These are phyloP conservation scores for Zymoseptoria ardabiliae DNA, from an alignment of 2,329 filamentous ascomycete species.

Conservation along the genomic window DNA sequence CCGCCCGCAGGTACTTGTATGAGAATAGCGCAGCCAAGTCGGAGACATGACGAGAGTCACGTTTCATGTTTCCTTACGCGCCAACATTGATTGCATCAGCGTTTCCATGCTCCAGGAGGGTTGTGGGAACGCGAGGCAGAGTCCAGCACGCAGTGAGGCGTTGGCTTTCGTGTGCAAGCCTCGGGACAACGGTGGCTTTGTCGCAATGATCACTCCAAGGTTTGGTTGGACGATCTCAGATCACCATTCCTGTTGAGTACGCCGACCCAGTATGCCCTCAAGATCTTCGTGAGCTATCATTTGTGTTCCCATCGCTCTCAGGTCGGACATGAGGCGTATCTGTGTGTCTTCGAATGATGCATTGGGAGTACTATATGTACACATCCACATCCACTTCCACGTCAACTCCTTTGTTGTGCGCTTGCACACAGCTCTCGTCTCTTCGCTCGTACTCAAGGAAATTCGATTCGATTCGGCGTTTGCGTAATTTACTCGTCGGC, in stretches of 20 bases:
- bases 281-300: not conserved
- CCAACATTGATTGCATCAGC: not conserved
- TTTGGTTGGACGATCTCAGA: not conserved
- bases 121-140: not conserved
- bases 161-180: not conserved
- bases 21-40: not conserved
- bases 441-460: not conserved
- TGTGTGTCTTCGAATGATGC: not conserved
- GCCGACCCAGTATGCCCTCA: not conserved
- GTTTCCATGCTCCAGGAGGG: not conserved
- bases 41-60: not conserved
- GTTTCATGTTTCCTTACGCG: not conserved
- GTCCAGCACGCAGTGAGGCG: not conserved
- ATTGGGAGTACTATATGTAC: not conserved
- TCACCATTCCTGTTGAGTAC: not conserved
- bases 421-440: not conserved
- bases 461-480: not conserved
- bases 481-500: conserved; percentile 39
- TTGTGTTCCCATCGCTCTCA: no score
- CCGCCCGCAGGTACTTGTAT: not conserved
- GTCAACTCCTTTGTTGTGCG: not conserved
- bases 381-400: not conserved
- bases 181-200: not conserved
- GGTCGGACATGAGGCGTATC: not conserved
- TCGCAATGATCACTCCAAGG: not conserved